Conservation (phyloP, 768 basidiomycete species). For the Podaxis sp. region DNA sequence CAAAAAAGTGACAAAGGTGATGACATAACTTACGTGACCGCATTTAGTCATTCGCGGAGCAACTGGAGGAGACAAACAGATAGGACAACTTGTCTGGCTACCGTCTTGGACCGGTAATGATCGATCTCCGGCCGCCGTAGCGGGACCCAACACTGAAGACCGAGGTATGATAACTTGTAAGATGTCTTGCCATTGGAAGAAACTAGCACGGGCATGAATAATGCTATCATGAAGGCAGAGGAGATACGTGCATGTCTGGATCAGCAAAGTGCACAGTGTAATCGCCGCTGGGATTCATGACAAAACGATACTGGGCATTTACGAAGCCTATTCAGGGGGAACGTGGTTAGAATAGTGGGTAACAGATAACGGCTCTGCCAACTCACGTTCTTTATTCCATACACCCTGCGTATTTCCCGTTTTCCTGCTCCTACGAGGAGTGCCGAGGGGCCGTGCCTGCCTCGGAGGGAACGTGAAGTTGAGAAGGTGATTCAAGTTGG, state of each 20-base stretch:
- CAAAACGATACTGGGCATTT: slow-evolving; percentile 94
- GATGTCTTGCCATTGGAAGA: slow-evolving; percentile 95
- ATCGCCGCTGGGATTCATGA: slow-evolving; percentile 88
- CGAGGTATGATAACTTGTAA: slow-evolving; percentile 92
- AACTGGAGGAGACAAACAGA: slow-evolving; percentile 87
- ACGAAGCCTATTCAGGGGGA: slow-evolving; percentile 64
- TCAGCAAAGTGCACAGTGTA: slow-evolving; percentile 97
- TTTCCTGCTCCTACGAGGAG: slow-evolving; percentile 76
- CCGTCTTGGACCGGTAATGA: slow-evolving; percentile 36
- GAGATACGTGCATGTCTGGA: slow-evolving; percentile 80
- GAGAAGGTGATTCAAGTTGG: slow-evolving; percentile 77
- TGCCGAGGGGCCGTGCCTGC: slow-evolving; percentile 53
- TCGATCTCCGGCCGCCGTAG: slow-evolving; percentile 42
- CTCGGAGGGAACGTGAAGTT: slow-evolving; percentile 93
- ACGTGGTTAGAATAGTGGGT: slow-evolving; percentile 12
- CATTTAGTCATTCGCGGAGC: slow-evolving; percentile 96
- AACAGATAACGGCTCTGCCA: slow-evolving; percentile 13
- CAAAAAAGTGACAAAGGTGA: slow-evolving; percentile 10
- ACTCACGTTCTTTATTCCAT: slow-evolving; percentile 93
- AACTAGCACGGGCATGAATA: slow-evolving; percentile 42
- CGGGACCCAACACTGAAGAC: slow-evolving; percentile 67
- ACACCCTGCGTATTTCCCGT: slow-evolving; percentile 56
- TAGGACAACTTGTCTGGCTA: slow-evolving; percentile 80
- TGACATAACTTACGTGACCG: slow-evolving; percentile 74
- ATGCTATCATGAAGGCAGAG: not conserved